Conservation (phyloP, 176 grass and related monocot genomes). For the Phyllostachys edulis region DNA sequence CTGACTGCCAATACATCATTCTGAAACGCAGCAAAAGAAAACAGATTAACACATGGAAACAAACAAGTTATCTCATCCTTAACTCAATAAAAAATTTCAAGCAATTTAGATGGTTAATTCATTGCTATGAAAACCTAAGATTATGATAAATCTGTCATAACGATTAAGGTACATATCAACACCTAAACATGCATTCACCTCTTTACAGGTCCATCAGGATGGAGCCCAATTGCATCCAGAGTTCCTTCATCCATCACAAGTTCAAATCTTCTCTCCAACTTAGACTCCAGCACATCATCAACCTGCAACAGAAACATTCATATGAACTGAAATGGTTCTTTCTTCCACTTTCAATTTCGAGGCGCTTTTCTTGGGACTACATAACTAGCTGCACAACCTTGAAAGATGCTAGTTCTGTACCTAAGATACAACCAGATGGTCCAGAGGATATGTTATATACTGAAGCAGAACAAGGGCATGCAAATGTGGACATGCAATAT, state of each 20-base stretch:
- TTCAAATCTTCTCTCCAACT: slow-evolving; percentile 79
- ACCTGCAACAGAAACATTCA: slow-evolving; percentile 49
- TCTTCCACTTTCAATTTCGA: slow-evolving; percentile 1
- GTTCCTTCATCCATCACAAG: slow-evolving; percentile 97
- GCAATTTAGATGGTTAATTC: neutral
- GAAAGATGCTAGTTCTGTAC: neutral
- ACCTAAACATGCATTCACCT: slow-evolving; percentile 41
- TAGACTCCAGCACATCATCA: slow-evolving; percentile 93
- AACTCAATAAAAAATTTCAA: neutral
- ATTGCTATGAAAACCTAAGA: neutral
- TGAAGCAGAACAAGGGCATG: neutral
- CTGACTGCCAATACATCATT: slow-evolving; percentile 96
- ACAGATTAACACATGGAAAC: slow-evolving; percentile 15
- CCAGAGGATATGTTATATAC: neutral
- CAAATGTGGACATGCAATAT: neutral
- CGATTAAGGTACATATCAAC: neutral
- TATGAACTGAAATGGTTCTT: neutral
- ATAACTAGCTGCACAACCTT: neutral
- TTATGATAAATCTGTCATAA: neutral
- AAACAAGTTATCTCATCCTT: neutral
- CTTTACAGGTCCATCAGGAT: slow-evolving; percentile 85
- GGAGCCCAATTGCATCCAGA: slow-evolving; percentile 82
- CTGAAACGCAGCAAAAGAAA: slow-evolving; percentile 45
- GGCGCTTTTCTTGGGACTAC: neutral
- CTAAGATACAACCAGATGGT: neutral